phyloP scores from a whole-genome alignment of 768 basidiomycete species.

The Pleurotus tuber-regium region DNA sequence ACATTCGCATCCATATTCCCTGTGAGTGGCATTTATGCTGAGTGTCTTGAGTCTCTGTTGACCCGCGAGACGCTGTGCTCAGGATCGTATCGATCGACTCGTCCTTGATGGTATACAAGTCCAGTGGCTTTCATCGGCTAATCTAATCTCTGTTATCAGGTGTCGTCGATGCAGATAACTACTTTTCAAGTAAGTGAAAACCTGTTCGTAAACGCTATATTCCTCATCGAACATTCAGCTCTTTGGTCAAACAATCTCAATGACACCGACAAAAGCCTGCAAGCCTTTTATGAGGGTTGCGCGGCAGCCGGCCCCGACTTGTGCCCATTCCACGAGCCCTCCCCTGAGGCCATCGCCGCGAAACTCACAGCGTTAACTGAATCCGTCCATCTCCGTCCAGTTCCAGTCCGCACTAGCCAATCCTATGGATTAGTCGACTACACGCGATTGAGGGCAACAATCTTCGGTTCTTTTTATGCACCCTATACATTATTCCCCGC shows the following conservation, averaged over 20 bases:
- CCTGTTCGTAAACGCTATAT: neutral
- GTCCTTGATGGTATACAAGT: slow-evolving; percentile 27
- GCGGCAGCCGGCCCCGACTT: slow-evolving; percentile 16
- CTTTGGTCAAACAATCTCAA: neutral
- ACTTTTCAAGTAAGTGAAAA: slow-evolving; percentile 22
- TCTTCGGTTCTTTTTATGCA: slow-evolving; percentile 20
- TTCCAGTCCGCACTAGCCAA: slow-evolving; percentile 15
- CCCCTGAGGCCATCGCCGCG: slow-evolving; percentile 14
- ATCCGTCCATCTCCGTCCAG: slow-evolving; percentile 14
- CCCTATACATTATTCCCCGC: slow-evolving; percentile 17
- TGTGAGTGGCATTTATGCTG: slow-evolving; percentile 12
- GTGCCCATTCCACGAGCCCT: slow-evolving; percentile 21
- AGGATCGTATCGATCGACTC: slow-evolving; percentile 30
- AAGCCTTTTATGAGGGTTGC: slow-evolving; percentile 21
- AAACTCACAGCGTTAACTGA: slow-evolving; percentile 15
- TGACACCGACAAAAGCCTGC: slow-evolving; percentile 20
- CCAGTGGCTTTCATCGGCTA: neutral
- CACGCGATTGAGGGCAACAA: slow-evolving; percentile 13
- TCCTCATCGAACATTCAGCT: neutral
- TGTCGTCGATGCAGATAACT: slow-evolving; percentile 23
- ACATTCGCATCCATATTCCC: slow-evolving; percentile 34
- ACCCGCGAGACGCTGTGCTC: neutral
- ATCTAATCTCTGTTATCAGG: slow-evolving; percentile 1
- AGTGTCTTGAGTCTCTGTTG: neutral
- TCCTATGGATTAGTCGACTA: slow-evolving; percentile 23